A percentile compares a stretch with the other conserved stretches of the same genome.
Evolutionary conservation across 805 yeast species (phyloP).

Genomic region (Jamesozyma rosinii): DNA sequence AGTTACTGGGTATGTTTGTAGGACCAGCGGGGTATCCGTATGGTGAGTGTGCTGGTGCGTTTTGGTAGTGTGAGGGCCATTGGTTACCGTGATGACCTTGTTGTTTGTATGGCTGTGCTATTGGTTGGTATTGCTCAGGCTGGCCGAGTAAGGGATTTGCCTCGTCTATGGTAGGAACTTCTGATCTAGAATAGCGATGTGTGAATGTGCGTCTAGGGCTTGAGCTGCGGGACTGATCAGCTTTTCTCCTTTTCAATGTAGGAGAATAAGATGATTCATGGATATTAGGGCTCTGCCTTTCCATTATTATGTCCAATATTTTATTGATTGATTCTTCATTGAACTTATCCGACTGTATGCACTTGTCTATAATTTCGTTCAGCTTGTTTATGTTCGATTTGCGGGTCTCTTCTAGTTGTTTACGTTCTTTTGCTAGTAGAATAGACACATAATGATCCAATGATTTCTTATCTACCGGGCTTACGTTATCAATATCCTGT

Average conservation of each 20-base stretch:
- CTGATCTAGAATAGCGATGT: slow-evolving; percentile 11
- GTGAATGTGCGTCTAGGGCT: slow-evolving; percentile 10
- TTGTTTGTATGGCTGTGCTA: background rate
- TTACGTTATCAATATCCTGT: slow-evolving; percentile 4
- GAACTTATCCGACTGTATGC: slow-evolving; percentile 12
- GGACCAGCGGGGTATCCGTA: background rate
- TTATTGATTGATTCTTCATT: slow-evolving; percentile 10
- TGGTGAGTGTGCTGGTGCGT: background rate
- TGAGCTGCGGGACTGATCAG: slow-evolving; percentile 4
- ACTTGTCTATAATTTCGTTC: slow-evolving; percentile 14
- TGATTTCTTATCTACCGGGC: slow-evolving; percentile 4
- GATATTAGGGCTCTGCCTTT: background rate
- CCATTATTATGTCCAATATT: slow-evolving; percentile 9
- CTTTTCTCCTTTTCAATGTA: slow-evolving; percentile 5
- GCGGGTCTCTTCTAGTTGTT: slow-evolving; percentile 15
- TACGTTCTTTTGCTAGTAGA: slow-evolving; percentile 14
- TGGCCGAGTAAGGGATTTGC: background rate
- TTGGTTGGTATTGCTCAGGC: background rate
- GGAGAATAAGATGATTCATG: slow-evolving; percentile 6
- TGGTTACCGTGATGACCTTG: background rate
- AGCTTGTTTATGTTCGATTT: slow-evolving; percentile 15
- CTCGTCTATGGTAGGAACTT: slow-evolving; percentile 9
- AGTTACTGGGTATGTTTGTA: background rate
- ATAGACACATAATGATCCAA: slow-evolving; percentile 13
- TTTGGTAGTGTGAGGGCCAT: slow-evolving; percentile 2